phyloP scores from a whole-genome alignment of 805 yeast genomes.

The Saccharomyces mikatae region DNA sequence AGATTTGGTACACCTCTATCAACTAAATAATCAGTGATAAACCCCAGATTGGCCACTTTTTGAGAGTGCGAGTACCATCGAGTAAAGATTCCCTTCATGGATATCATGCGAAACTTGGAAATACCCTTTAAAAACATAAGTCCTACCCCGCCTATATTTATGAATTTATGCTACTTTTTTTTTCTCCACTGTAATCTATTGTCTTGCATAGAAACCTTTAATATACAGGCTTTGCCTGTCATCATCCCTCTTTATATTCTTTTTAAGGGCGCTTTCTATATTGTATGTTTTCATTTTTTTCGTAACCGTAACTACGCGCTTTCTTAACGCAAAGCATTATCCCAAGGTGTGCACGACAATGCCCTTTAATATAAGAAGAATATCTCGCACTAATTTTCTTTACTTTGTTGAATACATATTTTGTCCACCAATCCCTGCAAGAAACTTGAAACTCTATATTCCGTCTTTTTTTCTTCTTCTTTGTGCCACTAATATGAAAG shows the following conservation, averaged over 20 bases:
- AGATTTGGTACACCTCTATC: constrained; percentile 42
- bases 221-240: not conserved
- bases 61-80: constrained; percentile 2
- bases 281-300: not conserved
- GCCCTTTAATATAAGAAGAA: not conserved
- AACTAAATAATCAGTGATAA: constrained; percentile 42
- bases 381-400: too few species aligned
- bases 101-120: not conserved
- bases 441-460: not conserved
- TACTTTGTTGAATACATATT: too few species aligned
- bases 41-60: constrained; percentile 40
- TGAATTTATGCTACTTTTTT: not conserved
- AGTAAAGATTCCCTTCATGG: not conserved
- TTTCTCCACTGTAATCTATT: not conserved
- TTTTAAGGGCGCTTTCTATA: not conserved
- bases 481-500: too few species aligned
- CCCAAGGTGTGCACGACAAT: not conserved
- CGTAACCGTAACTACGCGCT: not conserved
- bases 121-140: not conserved
- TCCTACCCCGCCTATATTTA: not conserved
- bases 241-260: not conserved
- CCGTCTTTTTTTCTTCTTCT: not conserved
- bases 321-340: not conserved
- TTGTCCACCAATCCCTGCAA: too few species aligned
- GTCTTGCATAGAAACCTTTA: not conserved